Evolutionary conservation across 2,329 filamentous ascomycete species (phyloP).

Genomic region (Blastomyces silverae): DNA sequence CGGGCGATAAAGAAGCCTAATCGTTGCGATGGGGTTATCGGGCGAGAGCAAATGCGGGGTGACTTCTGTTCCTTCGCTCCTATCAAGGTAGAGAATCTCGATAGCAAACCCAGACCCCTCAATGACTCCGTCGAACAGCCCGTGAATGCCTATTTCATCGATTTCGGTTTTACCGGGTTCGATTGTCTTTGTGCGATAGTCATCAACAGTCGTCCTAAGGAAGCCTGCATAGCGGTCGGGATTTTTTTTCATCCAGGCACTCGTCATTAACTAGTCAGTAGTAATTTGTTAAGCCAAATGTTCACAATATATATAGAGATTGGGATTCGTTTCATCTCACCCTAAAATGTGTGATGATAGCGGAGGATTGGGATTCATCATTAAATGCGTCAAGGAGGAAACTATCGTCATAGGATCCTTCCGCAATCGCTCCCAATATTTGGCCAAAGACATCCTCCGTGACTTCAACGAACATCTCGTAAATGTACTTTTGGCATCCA

Average conservation of each 20-base stretch:
- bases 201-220: conserved; percentile 56
- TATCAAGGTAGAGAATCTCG: conserved; percentile 86
- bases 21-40: conserved; percentile 48
- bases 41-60: conserved; percentile 45
- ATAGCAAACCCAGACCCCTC: conserved; percentile 71
- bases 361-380: conserved; percentile 57
- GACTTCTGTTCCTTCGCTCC: conserved; percentile 68
- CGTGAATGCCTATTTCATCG: conserved; percentile 76
- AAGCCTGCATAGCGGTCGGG: conserved; percentile 64
- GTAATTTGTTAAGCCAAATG: conserved; percentile 9
- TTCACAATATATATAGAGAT: conserved; percentile 12
- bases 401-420: conserved; percentile 48
- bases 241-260: conserved; percentile 74
- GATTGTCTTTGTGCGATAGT: conserved; percentile 64
- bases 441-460: conserved; percentile 61
- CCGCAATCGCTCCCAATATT: conserved; percentile 52
- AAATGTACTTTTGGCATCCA: conserved; percentile 62
- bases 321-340: conserved; percentile 35
- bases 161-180: conserved; percentile 76
- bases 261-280: conserved; percentile 64
- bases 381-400: conserved; percentile 68
- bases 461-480: conserved; percentile 77
- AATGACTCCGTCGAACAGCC: conserved; percentile 70
- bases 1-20: conserved; percentile 63
- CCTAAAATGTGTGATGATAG: conserved; percentile 77